Base-by-base conservation (phyloP, 2,329 filamentous ascomycete species). In the Fusarium sp. region DNA sequence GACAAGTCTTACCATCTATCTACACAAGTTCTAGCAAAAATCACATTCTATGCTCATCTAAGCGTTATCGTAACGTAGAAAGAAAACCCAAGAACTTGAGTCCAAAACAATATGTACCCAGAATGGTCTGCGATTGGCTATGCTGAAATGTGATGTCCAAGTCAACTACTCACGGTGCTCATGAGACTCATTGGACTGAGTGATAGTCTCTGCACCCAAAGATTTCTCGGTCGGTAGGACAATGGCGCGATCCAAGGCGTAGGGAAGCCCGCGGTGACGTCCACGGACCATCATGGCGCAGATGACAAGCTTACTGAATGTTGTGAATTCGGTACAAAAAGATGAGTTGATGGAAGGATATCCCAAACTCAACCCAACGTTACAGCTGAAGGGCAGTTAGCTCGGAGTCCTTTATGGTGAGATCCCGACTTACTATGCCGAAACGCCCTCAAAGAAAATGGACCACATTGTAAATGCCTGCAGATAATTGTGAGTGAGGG, bases 251-350 rank as follows among this genome's bases (percentile, higher is more conserved):
- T 80, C 78, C 6, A 80, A 70, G 2, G 71, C 55, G 40, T 79
- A 78, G 0, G 77, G 77, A 11, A 80, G 68, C 1, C 75, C 75
- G 1, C 78, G 74, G 43, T 80, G 78, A 1, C 78, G 75, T 3
- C 78, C 78, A 17, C 78, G 74, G 24, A 80, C 72, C 78, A 80
- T 80, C 74, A 78, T 78, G 35, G 72, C 72, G 48, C 77, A 79
- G n/a, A 80, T 71, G 43, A 80, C 71, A 1, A 80, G 54, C 58
- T 80, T 80, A 62, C 78, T 75, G 28, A 78, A 77, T 0, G 67
- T 74, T 2, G 68, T 68, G n/a, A 79, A 77, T 40, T 74, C 52
- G 15, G 74, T 76, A 37, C 71, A 74, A 17, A 79, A 71, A 0
- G 78, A 78, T 1, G 73, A 70, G 11, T 56, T 54, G 13, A 75